These are phyloP conservation scores for Coemansia reversa DNA, from an alignment of 192 early-diverging fungal genomes.

Conservation along the genomic window DNA sequence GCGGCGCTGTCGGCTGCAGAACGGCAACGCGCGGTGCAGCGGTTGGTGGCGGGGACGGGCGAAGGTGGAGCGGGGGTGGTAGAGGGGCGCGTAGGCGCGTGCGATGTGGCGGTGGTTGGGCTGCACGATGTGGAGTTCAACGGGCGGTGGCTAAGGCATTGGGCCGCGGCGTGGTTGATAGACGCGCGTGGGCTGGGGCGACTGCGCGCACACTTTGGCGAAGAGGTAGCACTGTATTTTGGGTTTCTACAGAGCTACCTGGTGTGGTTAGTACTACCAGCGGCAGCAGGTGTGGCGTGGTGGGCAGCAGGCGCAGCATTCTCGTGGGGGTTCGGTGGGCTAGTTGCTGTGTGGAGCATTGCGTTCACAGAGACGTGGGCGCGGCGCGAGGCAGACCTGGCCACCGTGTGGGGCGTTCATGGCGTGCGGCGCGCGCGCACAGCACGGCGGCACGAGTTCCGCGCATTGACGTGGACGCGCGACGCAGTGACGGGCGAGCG, in stretches of 20 bases:
- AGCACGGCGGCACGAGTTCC: conserved; percentile 67
- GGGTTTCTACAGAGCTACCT: conserved; percentile 91
- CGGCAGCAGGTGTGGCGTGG: conserved; percentile 63
- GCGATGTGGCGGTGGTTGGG: conserved; percentile 60
- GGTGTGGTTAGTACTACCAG: conserved; percentile 67
- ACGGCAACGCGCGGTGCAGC: conserved; percentile 38
- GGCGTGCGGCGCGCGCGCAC: conserved; percentile 48
- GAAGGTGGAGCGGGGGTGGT: conserved; percentile 53
- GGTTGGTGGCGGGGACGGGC: conserved; percentile 37
- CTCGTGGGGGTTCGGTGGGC: conserved; percentile 64
- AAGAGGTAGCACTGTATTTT: conserved; percentile 93
- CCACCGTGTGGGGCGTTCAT: conserved; percentile 71
- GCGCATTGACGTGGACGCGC: conserved; percentile 37
- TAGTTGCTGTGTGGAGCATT: conserved; percentile 67
- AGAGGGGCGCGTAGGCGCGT: conserved; percentile 18
- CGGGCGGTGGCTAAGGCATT: conserved; percentile 77
- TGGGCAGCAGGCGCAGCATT: conserved; percentile 59
- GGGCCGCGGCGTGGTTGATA: conserved; percentile 81
- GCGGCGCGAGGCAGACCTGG: conserved; percentile 68
- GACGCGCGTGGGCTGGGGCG: conserved; percentile 66
- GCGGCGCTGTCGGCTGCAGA: conserved; percentile 29
- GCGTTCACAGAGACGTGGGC: conserved; percentile 82
- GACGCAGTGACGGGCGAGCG: conserved; percentile 77
- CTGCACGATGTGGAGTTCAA: conserved; percentile 80
- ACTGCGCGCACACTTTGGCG: conserved; percentile 83